Base-by-base conservation (phyloP, 345 rosid species). In the Murraya paniculata region DNA sequence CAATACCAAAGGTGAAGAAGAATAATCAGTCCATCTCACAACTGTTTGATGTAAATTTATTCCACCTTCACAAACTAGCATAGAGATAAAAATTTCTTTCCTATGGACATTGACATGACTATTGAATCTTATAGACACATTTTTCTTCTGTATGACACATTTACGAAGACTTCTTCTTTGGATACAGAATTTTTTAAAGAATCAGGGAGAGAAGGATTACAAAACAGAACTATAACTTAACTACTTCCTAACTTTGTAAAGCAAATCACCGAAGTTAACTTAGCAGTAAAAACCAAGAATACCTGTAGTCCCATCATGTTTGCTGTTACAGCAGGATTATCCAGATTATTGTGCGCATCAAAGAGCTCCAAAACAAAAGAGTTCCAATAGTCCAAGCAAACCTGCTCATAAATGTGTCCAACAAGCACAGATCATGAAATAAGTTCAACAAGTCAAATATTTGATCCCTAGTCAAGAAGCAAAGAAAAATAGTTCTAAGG, bases 351-450 rank as follows among this genome's bases (percentile, higher is more conserved):
- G 66, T 90, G 95, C 53, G 91, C 91, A 85, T 94, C 96, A 84
- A 91, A 97, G 31, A 94, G 94, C 88, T 91, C 98, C 89, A 90
- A 84, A 69, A 97, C 99, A 80, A 94, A 87, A 50, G 91, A 76
- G 75, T 97, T 97, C 99, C 99, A 97, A 72, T 97, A 97, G 81
- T 97, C 99, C 94, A 97, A 85, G 89, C 99, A 97, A 79, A 97
- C 99, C 98, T 97, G 86, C 53, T 64, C 77, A 79, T 53, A 39
- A 58, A 81, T 35, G 72, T n/a, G 35, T 76, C 11, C 70, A 10
- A 61, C 5, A 72, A 68, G 68, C 45, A 68, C 3, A n/a, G 38
- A 10, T 50, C 56, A 18, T 24, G 10, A 1, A 18, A 68, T 33
- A 67, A 16, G 27, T 25, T 5, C 24, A 56, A 6, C 25, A 18